These are phyloP conservation scores for Vanderwaltozyma polyspora DNA, from an alignment of 805 yeast genomes.

Conservation along the genomic window DNA sequence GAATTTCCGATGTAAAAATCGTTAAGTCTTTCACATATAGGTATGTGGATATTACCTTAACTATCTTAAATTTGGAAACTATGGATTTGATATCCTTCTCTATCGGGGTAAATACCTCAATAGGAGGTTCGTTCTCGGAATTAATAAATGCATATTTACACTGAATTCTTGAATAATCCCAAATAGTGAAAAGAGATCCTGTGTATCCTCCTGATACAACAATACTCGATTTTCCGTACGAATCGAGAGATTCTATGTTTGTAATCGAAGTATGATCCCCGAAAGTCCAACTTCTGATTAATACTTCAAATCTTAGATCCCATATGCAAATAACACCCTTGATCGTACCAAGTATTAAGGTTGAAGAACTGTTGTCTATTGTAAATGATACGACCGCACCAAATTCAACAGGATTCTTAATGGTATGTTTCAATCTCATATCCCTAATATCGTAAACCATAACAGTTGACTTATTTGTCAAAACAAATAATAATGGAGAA, in stretches of 20 bases:
- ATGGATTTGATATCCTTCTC: slow-evolving; percentile 6
- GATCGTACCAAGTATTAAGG: slow-evolving; percentile 68
- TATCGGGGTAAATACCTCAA: slow-evolving; percentile 11
- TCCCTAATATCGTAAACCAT: slow-evolving; percentile 46
- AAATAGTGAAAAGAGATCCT: slow-evolving; percentile 48
- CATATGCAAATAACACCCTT: slow-evolving; percentile 67
- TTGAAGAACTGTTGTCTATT: slow-evolving; percentile 40
- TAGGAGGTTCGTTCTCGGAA: slow-evolving; percentile 15
- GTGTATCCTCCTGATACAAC: slow-evolving; percentile 60
- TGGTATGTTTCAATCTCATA: slow-evolving; percentile 32
- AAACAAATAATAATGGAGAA: slow-evolving; percentile 35
- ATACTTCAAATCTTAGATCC: slow-evolving; percentile 62
- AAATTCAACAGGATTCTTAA: slow-evolving; percentile 48
- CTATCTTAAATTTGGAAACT: too few relatives aligned
- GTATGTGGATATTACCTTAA: background rate
- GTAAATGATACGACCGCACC: slow-evolving; percentile 58
- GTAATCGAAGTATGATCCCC: slow-evolving; percentile 40
- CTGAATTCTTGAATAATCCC: slow-evolving; percentile 61
- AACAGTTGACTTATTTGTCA: slow-evolving; percentile 44
- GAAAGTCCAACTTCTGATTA: slow-evolving; percentile 53
- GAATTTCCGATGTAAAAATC: slow-evolving; percentile 12
- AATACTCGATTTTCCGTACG: slow-evolving; percentile 28
- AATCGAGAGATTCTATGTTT: slow-evolving; percentile 29
- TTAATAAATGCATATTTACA: slow-evolving; percentile 37
- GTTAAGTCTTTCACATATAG: slow-evolving; percentile 5